phyloP scores from a whole-genome alignment of 345 rosid species.

The Gossypium ekmanianum region DNA sequence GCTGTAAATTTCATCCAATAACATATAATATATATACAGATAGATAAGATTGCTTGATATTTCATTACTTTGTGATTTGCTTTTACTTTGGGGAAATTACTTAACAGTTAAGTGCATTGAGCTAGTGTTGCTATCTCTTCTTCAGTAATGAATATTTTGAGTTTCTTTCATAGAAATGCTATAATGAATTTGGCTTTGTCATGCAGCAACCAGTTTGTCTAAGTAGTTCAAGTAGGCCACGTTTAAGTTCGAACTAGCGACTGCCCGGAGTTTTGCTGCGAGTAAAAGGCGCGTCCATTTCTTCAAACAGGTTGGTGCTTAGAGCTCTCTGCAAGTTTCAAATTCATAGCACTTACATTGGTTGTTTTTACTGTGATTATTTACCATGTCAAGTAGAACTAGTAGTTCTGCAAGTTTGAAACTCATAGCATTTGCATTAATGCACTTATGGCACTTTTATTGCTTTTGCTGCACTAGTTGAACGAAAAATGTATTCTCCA shows the following conservation, averaged over 20 bases:
- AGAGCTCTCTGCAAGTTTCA: background rate
- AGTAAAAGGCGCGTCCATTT: slow-evolving; percentile 73
- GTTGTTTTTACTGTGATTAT: too few species aligned
- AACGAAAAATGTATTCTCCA: background rate
- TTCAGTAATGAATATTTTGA: background rate
- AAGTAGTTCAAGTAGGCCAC: slow-evolving; percentile 19
- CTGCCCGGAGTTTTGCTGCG: slow-evolving; percentile 88
- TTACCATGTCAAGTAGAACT: too few species aligned
- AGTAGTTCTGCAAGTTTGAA: background rate
- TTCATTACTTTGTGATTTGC: too few species aligned
- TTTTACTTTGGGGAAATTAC: background rate
- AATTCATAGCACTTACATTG: too few species aligned
- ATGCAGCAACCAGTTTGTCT: slow-evolving; percentile 39
- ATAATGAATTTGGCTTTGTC: background rate
- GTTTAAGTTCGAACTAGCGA: slow-evolving; percentile 47
- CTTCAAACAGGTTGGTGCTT: slow-evolving; percentile 56
- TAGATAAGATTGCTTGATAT: background rate
- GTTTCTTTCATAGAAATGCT: background rate
- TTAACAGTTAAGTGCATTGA: background rate
- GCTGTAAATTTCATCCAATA: background rate
- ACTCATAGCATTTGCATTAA: background rate
- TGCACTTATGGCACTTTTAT: background rate
- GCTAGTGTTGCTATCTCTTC: background rate
- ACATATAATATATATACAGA: background rate
- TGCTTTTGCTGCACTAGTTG: background rate